phyloP scores from a whole-genome alignment of 1,139 yeast genomes.

The Magnusiomyces sp. region DNA sequence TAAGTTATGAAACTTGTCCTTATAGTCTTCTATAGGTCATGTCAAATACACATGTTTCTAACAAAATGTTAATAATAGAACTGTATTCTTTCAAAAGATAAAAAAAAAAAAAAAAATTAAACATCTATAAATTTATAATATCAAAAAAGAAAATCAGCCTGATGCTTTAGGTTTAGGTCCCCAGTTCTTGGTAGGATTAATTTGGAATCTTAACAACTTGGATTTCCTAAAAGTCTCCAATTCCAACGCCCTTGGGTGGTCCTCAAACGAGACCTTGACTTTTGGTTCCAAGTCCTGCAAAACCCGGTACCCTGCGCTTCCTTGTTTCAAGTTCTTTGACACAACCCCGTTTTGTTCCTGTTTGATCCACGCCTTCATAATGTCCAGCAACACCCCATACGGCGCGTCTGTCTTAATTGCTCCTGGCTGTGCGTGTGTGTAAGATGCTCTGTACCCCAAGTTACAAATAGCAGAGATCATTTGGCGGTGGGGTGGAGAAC shows the following conservation, averaged over 20 bases:
- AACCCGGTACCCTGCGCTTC: slow-evolving; percentile 60
- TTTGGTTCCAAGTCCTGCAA: slow-evolving; percentile 34
- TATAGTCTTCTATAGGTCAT: too few species aligned
- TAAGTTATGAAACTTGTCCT: too few species aligned
- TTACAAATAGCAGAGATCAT: slow-evolving; percentile 79
- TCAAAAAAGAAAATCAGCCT: background rate
- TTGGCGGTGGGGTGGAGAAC: slow-evolving; percentile 71
- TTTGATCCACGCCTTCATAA: slow-evolving; percentile 59
- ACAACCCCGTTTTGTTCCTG: slow-evolving; percentile 34
- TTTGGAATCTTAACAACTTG: slow-evolving; percentile 80
- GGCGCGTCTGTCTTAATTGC: slow-evolving; percentile 88
- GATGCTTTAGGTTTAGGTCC: slow-evolving; percentile 68
- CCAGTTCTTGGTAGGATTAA: slow-evolving; percentile 90
- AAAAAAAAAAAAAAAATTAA: too few species aligned
- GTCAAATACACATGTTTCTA: too few species aligned
- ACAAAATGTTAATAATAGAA: too few species aligned
- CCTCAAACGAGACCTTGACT: slow-evolving; percentile 38
- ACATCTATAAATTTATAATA: background rate
- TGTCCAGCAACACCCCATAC: slow-evolving; percentile 65
- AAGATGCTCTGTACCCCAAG: slow-evolving; percentile 68
- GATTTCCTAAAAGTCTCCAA: slow-evolving; percentile 56
- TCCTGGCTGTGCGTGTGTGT: slow-evolving; percentile 83
- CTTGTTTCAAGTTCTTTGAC: slow-evolving; percentile 36
- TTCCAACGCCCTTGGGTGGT: slow-evolving; percentile 46
- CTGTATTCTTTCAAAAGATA: too few species aligned